These are phyloP conservation scores for Salix udensis DNA, from an alignment of 345 rosid genomes.

Conservation along the genomic window DNA sequence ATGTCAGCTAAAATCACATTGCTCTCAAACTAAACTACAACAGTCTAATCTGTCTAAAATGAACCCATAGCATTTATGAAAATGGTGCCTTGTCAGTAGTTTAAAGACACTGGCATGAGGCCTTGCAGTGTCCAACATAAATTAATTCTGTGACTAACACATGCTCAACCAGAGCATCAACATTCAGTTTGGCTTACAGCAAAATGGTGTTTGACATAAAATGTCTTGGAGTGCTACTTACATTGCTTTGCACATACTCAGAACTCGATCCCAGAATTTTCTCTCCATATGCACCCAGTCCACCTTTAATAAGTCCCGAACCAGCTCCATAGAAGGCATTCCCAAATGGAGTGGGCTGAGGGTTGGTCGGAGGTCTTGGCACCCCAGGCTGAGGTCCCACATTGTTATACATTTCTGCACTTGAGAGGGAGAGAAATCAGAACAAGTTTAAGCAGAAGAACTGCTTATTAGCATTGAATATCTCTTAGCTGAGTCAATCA, in stretches of 20 bases:
- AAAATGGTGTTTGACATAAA: not conserved
- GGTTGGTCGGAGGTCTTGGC: slow-evolving; percentile 53
- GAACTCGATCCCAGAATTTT: slow-evolving; percentile 87
- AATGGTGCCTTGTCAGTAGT: not conserved
- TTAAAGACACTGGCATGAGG: not conserved
- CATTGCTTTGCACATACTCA: slow-evolving; percentile 98
- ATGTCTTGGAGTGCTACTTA: slow-evolving; percentile 40
- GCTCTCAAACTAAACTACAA: not conserved
- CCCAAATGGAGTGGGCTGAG: slow-evolving; percentile 84
- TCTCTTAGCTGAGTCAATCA: not conserved
- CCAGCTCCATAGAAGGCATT: slow-evolving; percentile 92
- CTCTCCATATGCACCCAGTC: slow-evolving; percentile 93
- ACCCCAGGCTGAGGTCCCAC: slow-evolving; percentile 67
- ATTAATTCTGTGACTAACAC: not conserved
- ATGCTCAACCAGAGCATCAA: not conserved
- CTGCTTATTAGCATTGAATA: not conserved
- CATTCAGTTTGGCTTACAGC: slow-evolving; percentile 14
- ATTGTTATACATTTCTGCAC: slow-evolving; percentile 71
- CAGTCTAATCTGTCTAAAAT: not conserved
- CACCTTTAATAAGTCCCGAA: slow-evolving; percentile 83
- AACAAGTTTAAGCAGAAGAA: not conserved
- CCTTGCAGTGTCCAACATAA: not conserved
- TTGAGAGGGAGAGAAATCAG: not conserved
- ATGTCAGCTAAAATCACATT: not conserved
- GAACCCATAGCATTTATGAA: not conserved